phyloP scores from a whole-genome alignment of 2,329 filamentous ascomycete genomes.

The Beauveria scarabaeidicola region DNA sequence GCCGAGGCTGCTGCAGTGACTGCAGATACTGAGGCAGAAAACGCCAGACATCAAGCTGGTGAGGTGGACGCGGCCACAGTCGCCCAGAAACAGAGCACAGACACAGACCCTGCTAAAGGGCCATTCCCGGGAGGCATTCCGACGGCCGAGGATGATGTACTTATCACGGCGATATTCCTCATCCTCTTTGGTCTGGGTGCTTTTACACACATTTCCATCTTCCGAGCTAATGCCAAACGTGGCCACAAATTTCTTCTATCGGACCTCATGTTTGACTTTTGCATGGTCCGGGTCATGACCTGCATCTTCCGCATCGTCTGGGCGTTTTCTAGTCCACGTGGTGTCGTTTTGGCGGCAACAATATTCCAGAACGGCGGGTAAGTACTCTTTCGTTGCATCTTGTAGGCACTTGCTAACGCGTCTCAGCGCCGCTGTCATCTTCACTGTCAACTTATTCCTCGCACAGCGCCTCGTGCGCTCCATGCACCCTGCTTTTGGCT shows the following conservation, averaged over 20 bases:
- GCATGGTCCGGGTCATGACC: conserved; percentile 25
- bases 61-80: not conserved
- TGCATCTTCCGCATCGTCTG: conserved; percentile 29
- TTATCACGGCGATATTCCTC: conserved; percentile 19
- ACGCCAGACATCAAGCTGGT: not conserved
- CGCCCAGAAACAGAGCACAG: not conserved
- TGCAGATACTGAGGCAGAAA: not conserved
- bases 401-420: not conserved
- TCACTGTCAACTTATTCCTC: conserved; percentile 30
- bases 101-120: not conserved
- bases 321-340: conserved; percentile 19
- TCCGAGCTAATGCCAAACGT: conserved; percentile 21
- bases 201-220: conserved; percentile 18
- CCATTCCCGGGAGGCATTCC: conserved; percentile 8
- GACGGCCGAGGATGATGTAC: conserved; percentile 15
- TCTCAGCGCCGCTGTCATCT: conserved; percentile 24
- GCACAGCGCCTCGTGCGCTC: conserved; percentile 31
- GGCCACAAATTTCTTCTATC: conserved; percentile 32
- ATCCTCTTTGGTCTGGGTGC: conserved; percentile 18
- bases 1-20: not conserved
- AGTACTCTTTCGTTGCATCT: not conserved
- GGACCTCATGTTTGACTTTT: conserved; percentile 28
- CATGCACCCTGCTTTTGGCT: conserved; percentile 27
- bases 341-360: conserved; percentile 25
- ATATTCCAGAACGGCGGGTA: conserved; percentile 29